These are phyloP conservation scores for Kuraishia floccosa DNA, from an alignment of 805 yeast species.

Conservation along the genomic window DNA sequence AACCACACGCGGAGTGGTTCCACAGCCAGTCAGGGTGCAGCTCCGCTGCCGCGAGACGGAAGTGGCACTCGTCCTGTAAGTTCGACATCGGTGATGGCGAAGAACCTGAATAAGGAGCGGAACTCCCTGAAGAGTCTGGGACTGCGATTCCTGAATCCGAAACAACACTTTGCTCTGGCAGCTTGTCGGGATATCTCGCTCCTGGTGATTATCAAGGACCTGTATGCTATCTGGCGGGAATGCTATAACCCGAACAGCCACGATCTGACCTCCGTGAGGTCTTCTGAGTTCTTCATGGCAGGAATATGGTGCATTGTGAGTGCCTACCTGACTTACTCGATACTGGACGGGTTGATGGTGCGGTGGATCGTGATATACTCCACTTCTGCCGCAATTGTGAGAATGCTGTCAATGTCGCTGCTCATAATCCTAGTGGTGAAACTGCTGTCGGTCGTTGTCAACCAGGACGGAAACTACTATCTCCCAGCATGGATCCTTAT, in stretches of 20 bases:
- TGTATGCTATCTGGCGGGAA: constrained; percentile 12
- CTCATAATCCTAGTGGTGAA: constrained; percentile 62
- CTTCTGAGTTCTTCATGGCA: constrained; percentile 71
- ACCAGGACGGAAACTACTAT: constrained; percentile 61
- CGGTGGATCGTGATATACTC: constrained; percentile 92
- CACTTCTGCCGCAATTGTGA: constrained; percentile 75
- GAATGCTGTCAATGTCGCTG: constrained; percentile 77
- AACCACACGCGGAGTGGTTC: not conserved
- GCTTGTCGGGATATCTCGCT: constrained; percentile 72
- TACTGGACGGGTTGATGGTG: constrained; percentile 80
- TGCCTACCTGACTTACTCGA: constrained; percentile 72
- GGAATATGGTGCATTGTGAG: constrained; percentile 92
- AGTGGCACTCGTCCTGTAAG: not conserved
- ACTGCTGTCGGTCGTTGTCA: constrained; percentile 52
- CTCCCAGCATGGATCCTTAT: constrained; percentile 87
- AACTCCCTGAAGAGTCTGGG: constrained; percentile 46
- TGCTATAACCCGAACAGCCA: constrained; percentile 10
- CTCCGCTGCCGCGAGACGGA: not conserved
- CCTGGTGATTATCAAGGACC: constrained; percentile 14
- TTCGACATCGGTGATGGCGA: not conserved
- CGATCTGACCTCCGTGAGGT: constrained; percentile 43
- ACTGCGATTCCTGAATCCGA: constrained; percentile 58
- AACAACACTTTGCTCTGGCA: constrained; percentile 67
- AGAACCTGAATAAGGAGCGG: constrained; percentile 7
- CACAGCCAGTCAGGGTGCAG: not conserved